A percentile compares a stretch with the other conserved stretches of the same genome.
These are phyloP conservation scores for Dissophora globulifera DNA, from an alignment of 192 early-diverging fungal genomes.

Conservation along the genomic window DNA sequence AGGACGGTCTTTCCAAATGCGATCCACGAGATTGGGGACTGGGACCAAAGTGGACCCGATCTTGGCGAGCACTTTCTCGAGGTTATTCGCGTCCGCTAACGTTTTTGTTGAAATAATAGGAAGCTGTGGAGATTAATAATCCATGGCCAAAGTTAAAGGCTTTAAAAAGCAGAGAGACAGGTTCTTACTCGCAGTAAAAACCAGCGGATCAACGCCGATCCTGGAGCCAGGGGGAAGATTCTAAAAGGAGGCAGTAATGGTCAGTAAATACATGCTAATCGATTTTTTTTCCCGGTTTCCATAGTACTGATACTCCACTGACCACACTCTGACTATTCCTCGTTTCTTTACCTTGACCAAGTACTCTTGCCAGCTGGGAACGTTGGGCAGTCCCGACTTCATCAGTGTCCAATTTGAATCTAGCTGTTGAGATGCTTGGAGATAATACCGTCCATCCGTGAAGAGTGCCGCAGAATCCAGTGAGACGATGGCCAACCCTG, in stretches of 20 bases:
- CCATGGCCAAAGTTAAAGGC: no score
- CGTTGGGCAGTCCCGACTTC: conserved; percentile 87
- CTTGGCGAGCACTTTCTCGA: conserved; percentile 65
- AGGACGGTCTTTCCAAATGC: conserved; percentile 85
- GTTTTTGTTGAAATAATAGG: background rate
- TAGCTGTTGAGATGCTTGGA: conserved; percentile 93
- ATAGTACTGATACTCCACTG: no score
- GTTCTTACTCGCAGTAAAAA: conserved; percentile 76
- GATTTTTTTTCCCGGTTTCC: no score
- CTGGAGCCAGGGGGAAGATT: conserved; percentile 73
- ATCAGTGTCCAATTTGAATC: conserved; percentile 89
- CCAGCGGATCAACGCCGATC: conserved; percentile 90
- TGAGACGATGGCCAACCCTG: conserved; percentile 88
- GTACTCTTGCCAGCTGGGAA: conserved; percentile 92
- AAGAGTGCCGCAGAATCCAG: conserved; percentile 85
- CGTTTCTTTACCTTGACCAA: conserved; percentile 66
- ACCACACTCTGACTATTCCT: no score
- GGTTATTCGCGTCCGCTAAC: conserved; percentile 61
- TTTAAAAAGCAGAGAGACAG: no score
- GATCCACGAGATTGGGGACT: conserved; percentile 86
- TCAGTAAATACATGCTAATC: no score
- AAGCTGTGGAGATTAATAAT: no score
- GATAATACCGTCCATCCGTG: conserved; percentile 97
- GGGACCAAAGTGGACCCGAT: conserved; percentile 72
- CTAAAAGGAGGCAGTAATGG: conserved; percentile 9